Conservation (phyloP, 805 yeast species). For the Nakazawaea ishiwadae region DNA sequence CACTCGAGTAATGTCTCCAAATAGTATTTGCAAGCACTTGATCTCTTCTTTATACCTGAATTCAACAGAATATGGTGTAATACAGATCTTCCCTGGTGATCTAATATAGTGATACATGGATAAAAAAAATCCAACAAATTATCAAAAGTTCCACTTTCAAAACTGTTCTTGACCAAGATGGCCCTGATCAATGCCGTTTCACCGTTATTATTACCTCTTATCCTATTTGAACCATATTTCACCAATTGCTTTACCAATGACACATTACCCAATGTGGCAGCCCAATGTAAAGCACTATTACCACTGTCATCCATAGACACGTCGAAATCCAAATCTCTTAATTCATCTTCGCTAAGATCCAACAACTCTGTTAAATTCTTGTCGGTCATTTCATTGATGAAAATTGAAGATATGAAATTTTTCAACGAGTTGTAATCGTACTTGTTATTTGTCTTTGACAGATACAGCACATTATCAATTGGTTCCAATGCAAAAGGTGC, state of each 20-base stretch:
- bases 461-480: slow-evolving; percentile 18
- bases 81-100: slow-evolving; percentile 71
- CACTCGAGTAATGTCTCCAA: slow-evolving; percentile 70
- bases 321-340: slow-evolving; percentile 53
- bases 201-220: slow-evolving; percentile 74
- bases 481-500: slow-evolving; percentile 48
- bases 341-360: slow-evolving; percentile 19
- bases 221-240: slow-evolving; percentile 59
- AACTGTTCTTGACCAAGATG: slow-evolving; percentile 76
- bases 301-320: slow-evolving; percentile 92
- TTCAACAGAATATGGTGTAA: slow-evolving; percentile 83
- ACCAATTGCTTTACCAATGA: slow-evolving; percentile 67
- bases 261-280: slow-evolving; percentile 82
- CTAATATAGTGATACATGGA: slow-evolving; percentile 65
- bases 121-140: slow-evolving; percentile 66
- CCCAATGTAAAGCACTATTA: slow-evolving; percentile 93
- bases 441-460: slow-evolving; percentile 3
- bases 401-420: slow-evolving; percentile 45
- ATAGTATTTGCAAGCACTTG: slow-evolving; percentile 70
- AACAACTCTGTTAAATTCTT: slow-evolving; percentile 12
- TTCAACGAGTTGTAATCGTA: slow-evolving; percentile 34
- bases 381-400: slow-evolving; percentile 36
- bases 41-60: slow-evolving; percentile 71
- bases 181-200: slow-evolving; percentile 86
- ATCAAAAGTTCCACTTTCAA: slow-evolving; percentile 72